Evolutionary conservation across 306 rosid genomes (phyloP).

Genomic region (Pterocarpus santalinus): DNA sequence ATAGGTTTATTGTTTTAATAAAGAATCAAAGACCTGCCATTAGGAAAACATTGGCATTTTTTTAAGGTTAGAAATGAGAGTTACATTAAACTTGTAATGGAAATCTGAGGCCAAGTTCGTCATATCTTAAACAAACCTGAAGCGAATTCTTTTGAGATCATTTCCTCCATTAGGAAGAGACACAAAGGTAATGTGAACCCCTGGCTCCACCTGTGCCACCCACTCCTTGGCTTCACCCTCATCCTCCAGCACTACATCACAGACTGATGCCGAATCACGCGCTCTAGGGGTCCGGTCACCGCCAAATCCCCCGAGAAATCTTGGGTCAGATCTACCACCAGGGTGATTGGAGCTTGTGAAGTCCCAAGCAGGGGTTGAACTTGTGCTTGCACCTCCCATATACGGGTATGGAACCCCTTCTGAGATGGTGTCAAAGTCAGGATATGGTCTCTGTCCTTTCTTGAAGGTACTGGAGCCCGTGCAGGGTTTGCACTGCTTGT

Average conservation of each 20-base stretch:
- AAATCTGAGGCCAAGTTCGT: neutral
- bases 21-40: no score
- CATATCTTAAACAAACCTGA: slow-evolving; percentile 62
- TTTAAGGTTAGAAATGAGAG: slow-evolving; percentile 12
- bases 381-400: slow-evolving; percentile 81
- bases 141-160: slow-evolving; percentile 87
- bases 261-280: slow-evolving; percentile 53
- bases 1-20: no score
- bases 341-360: slow-evolving; percentile 62
- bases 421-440: slow-evolving; percentile 75
- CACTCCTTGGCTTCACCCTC: slow-evolving; percentile 79
- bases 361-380: slow-evolving; percentile 93
- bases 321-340: slow-evolving; percentile 61
- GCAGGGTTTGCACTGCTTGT: slow-evolving; percentile 78
- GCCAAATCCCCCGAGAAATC: slow-evolving; percentile 57
- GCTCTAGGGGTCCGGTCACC: slow-evolving; percentile 68
- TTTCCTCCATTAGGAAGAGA: slow-evolving; percentile 94
- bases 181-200: slow-evolving; percentile 81
- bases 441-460: slow-evolving; percentile 74
- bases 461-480: slow-evolving; percentile 70
- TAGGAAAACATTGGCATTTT: neutral
- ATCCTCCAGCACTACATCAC: slow-evolving; percentile 74
- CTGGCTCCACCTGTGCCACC: slow-evolving; percentile 99
- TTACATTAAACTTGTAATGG: neutral
- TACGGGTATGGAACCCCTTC: slow-evolving; percentile 89